Evolutionary conservation across 768 basidiomycete genomes (phyloP).

Genomic region (Sarcodon aspratus): DNA sequence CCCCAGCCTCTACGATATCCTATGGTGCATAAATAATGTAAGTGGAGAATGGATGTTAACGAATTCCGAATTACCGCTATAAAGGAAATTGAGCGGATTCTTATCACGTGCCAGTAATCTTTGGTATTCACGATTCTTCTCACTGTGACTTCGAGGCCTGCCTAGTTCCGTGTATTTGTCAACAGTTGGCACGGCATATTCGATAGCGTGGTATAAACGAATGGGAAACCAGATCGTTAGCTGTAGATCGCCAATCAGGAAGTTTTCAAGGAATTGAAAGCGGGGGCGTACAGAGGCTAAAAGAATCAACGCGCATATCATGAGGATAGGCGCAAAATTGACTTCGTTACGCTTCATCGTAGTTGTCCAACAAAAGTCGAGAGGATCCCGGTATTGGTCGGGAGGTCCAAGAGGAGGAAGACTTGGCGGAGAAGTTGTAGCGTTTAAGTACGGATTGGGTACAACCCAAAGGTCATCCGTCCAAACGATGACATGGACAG

Average conservation of each 20-base stretch:
- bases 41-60: conserved; percentile 1
- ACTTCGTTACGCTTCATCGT: conserved; percentile 61
- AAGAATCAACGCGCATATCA: conserved; percentile 44
- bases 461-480: conserved; percentile 69
- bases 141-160: conserved; percentile 36
- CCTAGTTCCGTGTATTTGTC: conserved; percentile 68
- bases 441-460: conserved; percentile 54
- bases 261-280: not conserved
- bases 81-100: conserved; percentile 63
- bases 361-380: conserved; percentile 74
- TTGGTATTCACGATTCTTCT: conserved; percentile 64
- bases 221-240: conserved; percentile 64
- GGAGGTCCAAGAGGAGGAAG: conserved; percentile 43
- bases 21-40: conserved; percentile 14
- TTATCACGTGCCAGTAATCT: conserved; percentile 49
- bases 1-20: conserved; percentile 65
- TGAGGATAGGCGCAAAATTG: conserved; percentile 54
- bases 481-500: conserved; percentile 68
- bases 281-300: conserved; percentile 34
- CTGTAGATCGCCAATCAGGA: conserved; percentile 20
- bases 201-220: conserved; percentile 44
- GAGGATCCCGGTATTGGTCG: conserved; percentile 42
- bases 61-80: conserved; percentile 37
- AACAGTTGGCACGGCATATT: conserved; percentile 46
- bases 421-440: conserved; percentile 36